Conservation (phyloP, 1,284 basidiomycete species). For the Trametes versicolor region DNA sequence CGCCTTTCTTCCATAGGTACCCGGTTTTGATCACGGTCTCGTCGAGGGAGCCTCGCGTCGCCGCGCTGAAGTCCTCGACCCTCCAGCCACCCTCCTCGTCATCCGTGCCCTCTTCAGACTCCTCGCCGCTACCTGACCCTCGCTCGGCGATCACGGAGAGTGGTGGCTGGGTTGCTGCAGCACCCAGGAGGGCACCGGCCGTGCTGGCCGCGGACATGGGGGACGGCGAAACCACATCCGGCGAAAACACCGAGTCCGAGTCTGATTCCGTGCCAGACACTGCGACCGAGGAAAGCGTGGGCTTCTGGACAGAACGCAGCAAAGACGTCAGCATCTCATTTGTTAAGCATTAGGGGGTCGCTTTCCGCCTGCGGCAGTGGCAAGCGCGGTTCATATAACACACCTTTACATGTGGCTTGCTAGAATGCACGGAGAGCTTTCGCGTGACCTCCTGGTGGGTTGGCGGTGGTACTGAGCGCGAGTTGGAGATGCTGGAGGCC, state of each 20-base stretch:
- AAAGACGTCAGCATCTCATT: conserved; percentile 17
- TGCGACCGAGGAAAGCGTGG: conserved; percentile 48
- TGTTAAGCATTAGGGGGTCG: conserved; percentile 6
- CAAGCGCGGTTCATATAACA: conserved; percentile 27
- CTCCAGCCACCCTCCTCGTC: conserved; percentile 71
- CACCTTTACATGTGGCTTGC: conserved; percentile 51
- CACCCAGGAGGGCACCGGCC: conserved; percentile 31
- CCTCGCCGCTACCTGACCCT: conserved; percentile 73
- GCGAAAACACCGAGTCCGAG: conserved; percentile 77
- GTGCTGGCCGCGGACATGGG: conserved; percentile 34
- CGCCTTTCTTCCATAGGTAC: conserved; percentile 88
- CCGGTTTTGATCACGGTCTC: conserved; percentile 90
- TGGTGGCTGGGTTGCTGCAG: conserved; percentile 53
- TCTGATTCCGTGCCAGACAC: conserved; percentile 88
- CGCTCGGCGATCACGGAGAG: conserved; percentile 82
- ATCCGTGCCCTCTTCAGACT: conserved; percentile 76
- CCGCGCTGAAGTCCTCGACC: conserved; percentile 50
- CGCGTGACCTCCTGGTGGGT: conserved; percentile 88
- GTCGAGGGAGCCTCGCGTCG: conserved; percentile 56
- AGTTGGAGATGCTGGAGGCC: conserved; percentile 30
- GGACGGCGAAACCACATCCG: conserved; percentile 58
- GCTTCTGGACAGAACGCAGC: conserved; percentile 32
- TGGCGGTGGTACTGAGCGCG: conserved; percentile 75
- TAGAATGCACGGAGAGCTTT: conserved; percentile 83
- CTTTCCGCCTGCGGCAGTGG: conserved; percentile 17